A percentile compares a stretch with the other conserved stretches of the same genome.
Evolutionary conservation across 345 rosid species (phyloP).

Genomic region (Pistacia integerrima): DNA sequence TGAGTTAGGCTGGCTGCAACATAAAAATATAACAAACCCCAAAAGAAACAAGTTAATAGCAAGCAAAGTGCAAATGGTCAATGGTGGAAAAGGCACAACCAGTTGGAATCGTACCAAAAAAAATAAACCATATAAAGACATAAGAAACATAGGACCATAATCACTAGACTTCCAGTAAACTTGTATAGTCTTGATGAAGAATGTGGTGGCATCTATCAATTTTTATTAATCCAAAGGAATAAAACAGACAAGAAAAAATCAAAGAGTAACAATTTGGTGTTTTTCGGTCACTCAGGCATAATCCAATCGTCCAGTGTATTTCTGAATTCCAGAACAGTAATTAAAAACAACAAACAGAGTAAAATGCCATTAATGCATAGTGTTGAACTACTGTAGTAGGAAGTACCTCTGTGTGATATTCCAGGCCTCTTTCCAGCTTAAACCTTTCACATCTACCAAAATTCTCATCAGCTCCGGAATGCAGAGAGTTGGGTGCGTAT

Average conservation of each 20-base stretch:
- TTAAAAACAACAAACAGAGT: background rate
- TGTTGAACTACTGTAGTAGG: constrained; percentile 1
- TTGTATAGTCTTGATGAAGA: background rate
- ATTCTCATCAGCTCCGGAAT: constrained; percentile 79
- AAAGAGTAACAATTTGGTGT: background rate
- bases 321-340: background rate
- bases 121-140: background rate
- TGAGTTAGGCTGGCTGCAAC: background rate
- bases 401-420: constrained; percentile 68
- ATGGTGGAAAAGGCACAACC: background rate
- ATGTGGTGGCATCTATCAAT: background rate
- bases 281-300: background rate
- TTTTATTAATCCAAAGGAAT: background rate
- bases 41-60: background rate
- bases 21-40: background rate
- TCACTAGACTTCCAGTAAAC: background rate
- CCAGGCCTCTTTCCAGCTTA: constrained; percentile 79
- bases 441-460: constrained; percentile 71
- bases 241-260: constrained; percentile 2
- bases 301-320: background rate
- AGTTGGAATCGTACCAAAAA: background rate
- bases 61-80: no score
- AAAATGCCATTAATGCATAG: background rate
- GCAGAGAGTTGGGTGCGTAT: constrained; percentile 81
- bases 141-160: background rate